Percentiles rank a stretch among this genome's conserved stretches.
Evolutionary conservation across 495 filamentous ascomycete species (phyloP).

Genomic region (Aspergillus egyptiacus): DNA sequence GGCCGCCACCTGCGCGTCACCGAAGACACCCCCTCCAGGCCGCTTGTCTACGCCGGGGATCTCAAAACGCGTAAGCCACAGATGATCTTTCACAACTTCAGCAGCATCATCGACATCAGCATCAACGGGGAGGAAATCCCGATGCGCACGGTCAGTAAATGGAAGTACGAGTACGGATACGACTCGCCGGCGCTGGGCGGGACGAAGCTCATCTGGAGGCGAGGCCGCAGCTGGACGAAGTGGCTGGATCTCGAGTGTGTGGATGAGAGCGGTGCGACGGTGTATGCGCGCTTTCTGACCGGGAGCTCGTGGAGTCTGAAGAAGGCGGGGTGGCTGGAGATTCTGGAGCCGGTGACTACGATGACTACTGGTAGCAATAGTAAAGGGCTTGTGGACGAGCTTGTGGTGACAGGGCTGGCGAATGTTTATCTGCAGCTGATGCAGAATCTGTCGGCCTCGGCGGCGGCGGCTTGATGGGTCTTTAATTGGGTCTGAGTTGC

Average conservation of each 20-base stretch:
- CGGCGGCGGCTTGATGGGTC: too few relatives aligned
- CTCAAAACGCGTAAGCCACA: constrained; percentile 14
- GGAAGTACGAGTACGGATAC: constrained; percentile 4
- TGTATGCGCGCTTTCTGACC: constrained; percentile 3
- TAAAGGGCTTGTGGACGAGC: constrained; percentile 6
- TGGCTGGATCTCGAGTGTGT: constrained; percentile 6
- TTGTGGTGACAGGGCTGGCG: constrained; percentile 16
- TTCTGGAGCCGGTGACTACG: too few relatives aligned
- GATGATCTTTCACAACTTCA: constrained; percentile 16
- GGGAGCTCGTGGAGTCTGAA: background rate
- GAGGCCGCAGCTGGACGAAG: background rate
- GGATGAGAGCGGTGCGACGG: background rate
- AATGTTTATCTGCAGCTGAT: constrained; percentile 9
- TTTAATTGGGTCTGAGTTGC: too few relatives aligned
- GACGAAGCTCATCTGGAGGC: constrained; percentile 3
- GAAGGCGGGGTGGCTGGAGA: constrained; percentile 11
- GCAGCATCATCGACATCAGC: constrained; percentile 10
- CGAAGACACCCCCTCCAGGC: constrained; percentile 1
- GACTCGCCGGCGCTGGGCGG: constrained; percentile 3
- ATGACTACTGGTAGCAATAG: background rate
- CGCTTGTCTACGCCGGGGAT: constrained; percentile 12
- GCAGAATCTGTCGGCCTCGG: background rate
- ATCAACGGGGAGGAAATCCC: constrained; percentile 12
- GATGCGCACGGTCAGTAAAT: background rate
- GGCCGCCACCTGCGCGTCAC: constrained; percentile 11